Evolutionary conservation across 129 eudicot species (phyloP).

Genomic region (Helianthus tuberosus): DNA sequence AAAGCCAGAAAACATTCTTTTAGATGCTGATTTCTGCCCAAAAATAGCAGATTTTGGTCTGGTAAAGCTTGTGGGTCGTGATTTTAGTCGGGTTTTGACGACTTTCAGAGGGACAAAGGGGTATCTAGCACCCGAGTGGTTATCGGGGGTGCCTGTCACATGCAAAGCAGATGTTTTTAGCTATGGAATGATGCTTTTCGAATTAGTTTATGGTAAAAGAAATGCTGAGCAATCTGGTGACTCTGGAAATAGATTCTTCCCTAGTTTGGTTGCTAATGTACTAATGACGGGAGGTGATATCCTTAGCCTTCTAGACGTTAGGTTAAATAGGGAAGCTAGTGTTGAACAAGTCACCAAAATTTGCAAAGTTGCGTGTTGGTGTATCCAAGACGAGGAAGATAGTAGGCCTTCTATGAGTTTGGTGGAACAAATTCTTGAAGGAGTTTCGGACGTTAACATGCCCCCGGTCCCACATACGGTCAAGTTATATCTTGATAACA

Average conservation of each 20-base stretch:
- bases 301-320: slow-evolving; percentile 54
- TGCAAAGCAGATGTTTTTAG: slow-evolving; percentile 78
- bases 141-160: slow-evolving; percentile 60
- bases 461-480: slow-evolving; percentile 59
- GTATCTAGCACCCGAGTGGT: slow-evolving; percentile 80
- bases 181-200: slow-evolving; percentile 76
- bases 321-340: slow-evolving; percentile 50
- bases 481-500: slow-evolving; percentile 43
- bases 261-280: slow-evolving; percentile 49
- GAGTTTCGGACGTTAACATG: slow-evolving; percentile 58
- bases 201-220: slow-evolving; percentile 61
- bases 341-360: slow-evolving; percentile 53
- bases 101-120: slow-evolving; percentile 70
- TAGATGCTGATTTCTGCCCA: slow-evolving; percentile 51
- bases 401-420: slow-evolving; percentile 68
- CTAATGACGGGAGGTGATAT: slow-evolving; percentile 55
- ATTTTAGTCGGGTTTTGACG: slow-evolving; percentile 67
- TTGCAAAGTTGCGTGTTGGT: slow-evolving; percentile 77
- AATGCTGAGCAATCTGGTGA: slow-evolving; percentile 41
- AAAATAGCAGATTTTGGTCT: slow-evolving; percentile 77
- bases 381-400: slow-evolving; percentile 75
- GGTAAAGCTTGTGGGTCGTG: slow-evolving; percentile 76
- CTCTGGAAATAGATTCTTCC: slow-evolving; percentile 48
- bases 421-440: slow-evolving; percentile 72
- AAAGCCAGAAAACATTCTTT: slow-evolving; percentile 75